Conservation (phyloP, 106 monocot species). For the Iris macrosiphon region DNA sequence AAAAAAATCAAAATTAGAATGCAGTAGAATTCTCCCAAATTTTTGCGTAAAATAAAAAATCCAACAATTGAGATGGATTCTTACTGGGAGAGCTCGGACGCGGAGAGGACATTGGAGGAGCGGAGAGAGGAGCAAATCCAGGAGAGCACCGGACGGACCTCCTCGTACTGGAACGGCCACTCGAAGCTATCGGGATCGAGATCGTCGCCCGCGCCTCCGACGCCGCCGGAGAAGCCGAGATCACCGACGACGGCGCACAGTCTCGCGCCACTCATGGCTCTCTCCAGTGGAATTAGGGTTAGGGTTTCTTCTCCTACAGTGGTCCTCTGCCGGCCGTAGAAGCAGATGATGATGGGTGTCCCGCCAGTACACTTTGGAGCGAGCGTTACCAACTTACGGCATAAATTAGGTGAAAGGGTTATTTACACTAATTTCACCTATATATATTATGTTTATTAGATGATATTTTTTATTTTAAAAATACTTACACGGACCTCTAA, state of each 20-base stretch:
- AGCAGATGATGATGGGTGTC: no score
- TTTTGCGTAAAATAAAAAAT: background rate
- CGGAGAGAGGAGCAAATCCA: conserved; percentile 97
- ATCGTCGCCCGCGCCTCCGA: conserved; percentile 29
- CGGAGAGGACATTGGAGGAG: conserved; percentile 84
- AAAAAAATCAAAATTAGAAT: background rate
- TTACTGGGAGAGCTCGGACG: conserved; percentile 73
- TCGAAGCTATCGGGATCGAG: conserved; percentile 96
- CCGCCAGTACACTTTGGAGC: no score
- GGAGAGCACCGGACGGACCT: conserved; percentile 70
- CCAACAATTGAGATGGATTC: background rate
- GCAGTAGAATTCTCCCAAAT: background rate
- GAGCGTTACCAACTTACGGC: no score
- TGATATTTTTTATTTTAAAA: no score
- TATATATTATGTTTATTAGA: no score
- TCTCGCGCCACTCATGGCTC: conserved; percentile 64
- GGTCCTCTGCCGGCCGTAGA: no score
- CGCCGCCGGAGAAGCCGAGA: conserved; percentile 59
- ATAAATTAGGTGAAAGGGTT: no score
- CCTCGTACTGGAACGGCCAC: conserved; percentile 99
- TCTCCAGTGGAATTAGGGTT: no score
- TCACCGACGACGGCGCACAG: conserved; percentile 62
- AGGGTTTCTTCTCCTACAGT: no score
- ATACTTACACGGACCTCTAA: no score
- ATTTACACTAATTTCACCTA: no score